Evolutionary conservation across 2,329 filamentous ascomycete genomes (phyloP), one percentile per base, ranked within the genome.

Genomic region (Periconia sp.): DNA sequence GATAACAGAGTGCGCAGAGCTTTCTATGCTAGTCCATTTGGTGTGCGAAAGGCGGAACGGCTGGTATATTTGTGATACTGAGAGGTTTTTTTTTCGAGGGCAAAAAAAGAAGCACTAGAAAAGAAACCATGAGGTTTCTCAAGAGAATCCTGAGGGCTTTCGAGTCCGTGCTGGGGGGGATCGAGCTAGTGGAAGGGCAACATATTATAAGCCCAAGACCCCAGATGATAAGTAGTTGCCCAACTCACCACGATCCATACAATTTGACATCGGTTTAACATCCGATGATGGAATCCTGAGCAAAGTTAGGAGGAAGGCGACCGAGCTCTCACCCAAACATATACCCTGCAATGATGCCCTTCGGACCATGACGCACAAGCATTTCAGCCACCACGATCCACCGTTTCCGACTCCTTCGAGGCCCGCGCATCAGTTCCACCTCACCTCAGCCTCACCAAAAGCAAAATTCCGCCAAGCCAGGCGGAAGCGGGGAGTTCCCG

Each of bases 391-490:
- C 69, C 65, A 62, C 68, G 33, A 37, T 37, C 42, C 14, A 27
- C 43, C 65, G 66, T 65, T 67, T 73, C 63, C 66, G 69, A 72
- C 61, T 61, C 63, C 64, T 67, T 65, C 63, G 59, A 57, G 68
- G 69, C 63, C 70, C 67, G 66, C 65, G 65, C 68, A 69, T 68
- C 69, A 68, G 59, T 64, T 63, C 69, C 60, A 62, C 23, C 43
- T 66, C 62, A 65, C 66, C 68, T 71, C 68, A 71, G 69, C 70
- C 64, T 71, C 64, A 58, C 57, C 59, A 66, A 71, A 73, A 73
- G 66, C 64, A 68, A 72, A 68, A 62, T 61, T 57, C 56, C 54
- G 69, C 70, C 66, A 73, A 72, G 67, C 63, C 67, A 72, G 66
- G 67, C 65, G 64, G 64, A 68, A 67, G 68, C 66, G 67, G 69